Evolutionary conservation across 2,329 filamentous ascomycete species (phyloP).

Genomic region (Alternaria sp.): DNA sequence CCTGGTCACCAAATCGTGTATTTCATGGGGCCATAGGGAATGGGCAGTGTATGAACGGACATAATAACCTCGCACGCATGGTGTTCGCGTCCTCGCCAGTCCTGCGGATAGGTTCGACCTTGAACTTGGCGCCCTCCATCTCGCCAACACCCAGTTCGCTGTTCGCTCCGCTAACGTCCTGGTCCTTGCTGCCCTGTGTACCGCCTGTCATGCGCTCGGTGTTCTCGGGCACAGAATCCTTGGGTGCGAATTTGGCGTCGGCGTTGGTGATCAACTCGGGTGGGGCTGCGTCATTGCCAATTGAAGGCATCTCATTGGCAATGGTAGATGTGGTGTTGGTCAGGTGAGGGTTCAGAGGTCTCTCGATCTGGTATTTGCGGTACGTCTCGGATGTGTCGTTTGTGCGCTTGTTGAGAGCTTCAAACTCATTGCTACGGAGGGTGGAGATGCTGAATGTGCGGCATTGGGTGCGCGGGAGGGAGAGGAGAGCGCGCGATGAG

Average conservation of each 20-base stretch:
- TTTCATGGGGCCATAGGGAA: not conserved
- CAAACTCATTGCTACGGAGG: conserved; percentile 46
- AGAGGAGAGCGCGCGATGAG: conserved; percentile 51
- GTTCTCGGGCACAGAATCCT: conserved; percentile 66
- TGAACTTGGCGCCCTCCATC: conserved; percentile 66
- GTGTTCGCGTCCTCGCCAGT: conserved; percentile 83
- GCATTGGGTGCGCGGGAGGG: conserved; percentile 41
- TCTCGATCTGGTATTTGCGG: conserved; percentile 63
- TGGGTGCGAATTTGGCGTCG: conserved; percentile 63
- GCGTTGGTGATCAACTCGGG: conserved; percentile 66
- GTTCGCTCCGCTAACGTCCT: conserved; percentile 39
- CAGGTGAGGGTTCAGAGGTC: conserved; percentile 65
- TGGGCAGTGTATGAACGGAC: conserved; percentile 51
- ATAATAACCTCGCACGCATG: conserved; percentile 85
- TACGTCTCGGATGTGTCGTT: conserved; percentile 62
- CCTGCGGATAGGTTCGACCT: conserved; percentile 85
- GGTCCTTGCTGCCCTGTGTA: conserved; percentile 58
- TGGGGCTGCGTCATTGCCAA: conserved; percentile 63
- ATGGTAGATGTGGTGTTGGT: conserved; percentile 70
- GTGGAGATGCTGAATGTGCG: conserved; percentile 49
- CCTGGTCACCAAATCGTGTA: not conserved
- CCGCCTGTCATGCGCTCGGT: conserved; percentile 71
- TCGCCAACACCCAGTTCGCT: conserved; percentile 43
- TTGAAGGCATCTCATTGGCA: conserved; percentile 66
- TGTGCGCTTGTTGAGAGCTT: conserved; percentile 56